These are phyloP conservation scores for Hypoxylon sp. DNA, from an alignment of 2,329 filamentous ascomycete genomes.

Conservation along the genomic window DNA sequence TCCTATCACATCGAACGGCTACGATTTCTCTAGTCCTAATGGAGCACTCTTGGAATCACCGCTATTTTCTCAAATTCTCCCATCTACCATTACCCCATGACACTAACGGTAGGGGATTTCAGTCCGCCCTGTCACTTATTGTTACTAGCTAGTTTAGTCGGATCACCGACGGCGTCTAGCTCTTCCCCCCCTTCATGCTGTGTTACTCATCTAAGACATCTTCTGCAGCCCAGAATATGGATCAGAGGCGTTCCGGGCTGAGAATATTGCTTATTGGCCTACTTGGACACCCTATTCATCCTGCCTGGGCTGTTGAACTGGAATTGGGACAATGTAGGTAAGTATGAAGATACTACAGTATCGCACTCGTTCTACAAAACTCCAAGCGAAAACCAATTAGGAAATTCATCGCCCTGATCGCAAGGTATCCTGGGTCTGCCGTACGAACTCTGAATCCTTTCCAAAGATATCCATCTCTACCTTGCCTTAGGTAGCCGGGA, in stretches of 20 bases:
- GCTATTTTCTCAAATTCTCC: conserved; percentile 37
- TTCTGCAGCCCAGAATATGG: conserved; percentile 45
- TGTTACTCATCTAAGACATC: conserved; percentile 43
- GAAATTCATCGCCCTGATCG: conserved; percentile 24
- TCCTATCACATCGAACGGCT: conserved; percentile 29
- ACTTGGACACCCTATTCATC: conserved; percentile 17
- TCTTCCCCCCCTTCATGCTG: conserved; percentile 32
- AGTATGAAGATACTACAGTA: conserved; percentile 22
- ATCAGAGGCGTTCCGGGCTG: conserved; percentile 35
- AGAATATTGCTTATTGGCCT: conserved; percentile 32
- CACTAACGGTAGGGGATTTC: conserved; percentile 11
- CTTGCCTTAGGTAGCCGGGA: conserved; percentile 14
- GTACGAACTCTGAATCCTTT: conserved; percentile 36
- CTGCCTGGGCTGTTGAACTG: conserved; percentile 31
- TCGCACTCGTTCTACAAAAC: conserved; percentile 27
- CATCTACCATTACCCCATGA: conserved; percentile 34
- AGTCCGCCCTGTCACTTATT: conserved; percentile 27
- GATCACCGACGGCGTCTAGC: conserved; percentile 33
- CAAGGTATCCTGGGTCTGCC: conserved; percentile 26
- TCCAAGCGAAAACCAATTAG: conserved; percentile 14
- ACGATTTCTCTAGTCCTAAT: conserved; percentile 31
- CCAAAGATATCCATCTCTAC: conserved; percentile 18
- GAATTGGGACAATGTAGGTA: conserved; percentile 29
- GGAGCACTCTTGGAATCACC: conserved; percentile 30
- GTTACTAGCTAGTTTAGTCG: conserved; percentile 27